phyloP scores from a whole-genome alignment of 2,329 filamentous ascomycete genomes.

The Madurella fahalii region DNA sequence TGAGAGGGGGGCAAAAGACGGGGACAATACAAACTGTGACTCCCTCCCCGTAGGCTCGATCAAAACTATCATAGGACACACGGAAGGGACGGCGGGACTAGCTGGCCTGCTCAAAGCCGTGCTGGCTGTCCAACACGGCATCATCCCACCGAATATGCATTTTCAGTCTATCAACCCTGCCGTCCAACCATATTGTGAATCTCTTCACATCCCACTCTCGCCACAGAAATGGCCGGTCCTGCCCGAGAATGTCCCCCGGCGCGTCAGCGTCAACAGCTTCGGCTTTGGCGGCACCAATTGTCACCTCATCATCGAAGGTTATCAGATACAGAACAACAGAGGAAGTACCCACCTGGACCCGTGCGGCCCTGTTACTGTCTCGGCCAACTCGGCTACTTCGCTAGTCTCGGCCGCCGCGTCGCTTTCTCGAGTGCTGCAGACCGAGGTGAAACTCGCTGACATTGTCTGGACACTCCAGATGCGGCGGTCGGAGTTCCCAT shows the following conservation, averaged over 20 bases:
- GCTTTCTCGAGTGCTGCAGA: not conserved
- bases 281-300: slow-evolving; percentile 37
- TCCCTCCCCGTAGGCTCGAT: slow-evolving; percentile 34
- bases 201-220: slow-evolving; percentile 38
- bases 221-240: slow-evolving; percentile 35
- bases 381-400: not conserved
- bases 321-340: not conserved
- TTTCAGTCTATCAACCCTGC: slow-evolving; percentile 43
- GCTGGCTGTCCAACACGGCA: slow-evolving; percentile 36
- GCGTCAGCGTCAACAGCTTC: slow-evolving; percentile 43
- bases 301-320: slow-evolving; percentile 23
- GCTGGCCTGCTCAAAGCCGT: slow-evolving; percentile 42
- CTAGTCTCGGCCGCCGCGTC: not conserved
- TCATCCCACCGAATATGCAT: slow-evolving; percentile 39
- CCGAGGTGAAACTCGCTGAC: too few species aligned
- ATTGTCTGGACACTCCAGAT: not conserved
- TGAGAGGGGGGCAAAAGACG: not conserved
- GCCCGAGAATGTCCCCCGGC: slow-evolving; percentile 14
- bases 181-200: slow-evolving; percentile 31
- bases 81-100: slow-evolving; percentile 44
- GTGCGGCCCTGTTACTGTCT: slow-evolving; percentile 13
- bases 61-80: slow-evolving; percentile 43
- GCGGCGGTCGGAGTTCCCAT: not conserved
- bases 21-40: not conserved
- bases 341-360: not conserved